phyloP scores from a whole-genome alignment of 306 rosid genomes.

The Malus sieversii region DNA sequence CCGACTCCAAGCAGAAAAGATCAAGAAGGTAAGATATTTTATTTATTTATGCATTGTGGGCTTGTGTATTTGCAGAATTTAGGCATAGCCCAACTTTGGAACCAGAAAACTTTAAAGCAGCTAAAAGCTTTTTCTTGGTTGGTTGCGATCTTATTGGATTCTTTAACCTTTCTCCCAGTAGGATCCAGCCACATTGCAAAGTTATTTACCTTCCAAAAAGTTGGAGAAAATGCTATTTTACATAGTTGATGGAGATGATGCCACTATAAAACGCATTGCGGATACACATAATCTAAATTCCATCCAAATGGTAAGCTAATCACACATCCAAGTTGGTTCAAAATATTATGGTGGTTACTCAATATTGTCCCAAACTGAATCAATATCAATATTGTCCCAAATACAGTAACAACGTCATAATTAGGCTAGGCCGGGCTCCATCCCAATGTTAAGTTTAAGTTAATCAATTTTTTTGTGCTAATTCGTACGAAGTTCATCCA shows the following conservation, averaged over 20 bases:
- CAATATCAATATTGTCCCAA: no score
- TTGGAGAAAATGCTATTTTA: neutral
- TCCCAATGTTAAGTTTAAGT: no score
- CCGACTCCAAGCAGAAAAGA: neutral
- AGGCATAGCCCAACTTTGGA: neutral
- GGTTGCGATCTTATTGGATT: neutral
- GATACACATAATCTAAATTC: neutral
- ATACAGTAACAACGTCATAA: no score
- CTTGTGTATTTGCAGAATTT: no score
- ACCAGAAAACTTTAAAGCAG: no score
- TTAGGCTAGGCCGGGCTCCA: no score
- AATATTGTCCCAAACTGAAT: no score
- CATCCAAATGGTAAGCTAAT: neutral
- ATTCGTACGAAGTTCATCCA: no score
- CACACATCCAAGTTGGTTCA: neutral
- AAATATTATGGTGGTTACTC: no score
- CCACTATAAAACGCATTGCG: neutral
- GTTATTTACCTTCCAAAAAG: neutral
- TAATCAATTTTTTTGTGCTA: no score
- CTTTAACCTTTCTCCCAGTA: neutral
- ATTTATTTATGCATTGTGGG: neutral
- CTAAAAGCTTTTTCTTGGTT: neutral
- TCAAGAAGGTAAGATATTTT: no score
- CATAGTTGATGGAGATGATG: constrained; percentile 1
- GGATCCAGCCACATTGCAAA: constrained; percentile 7